phyloP scores from a whole-genome alignment of 1,139 yeast species.

The Magnusiomyces fungicola region DNA sequence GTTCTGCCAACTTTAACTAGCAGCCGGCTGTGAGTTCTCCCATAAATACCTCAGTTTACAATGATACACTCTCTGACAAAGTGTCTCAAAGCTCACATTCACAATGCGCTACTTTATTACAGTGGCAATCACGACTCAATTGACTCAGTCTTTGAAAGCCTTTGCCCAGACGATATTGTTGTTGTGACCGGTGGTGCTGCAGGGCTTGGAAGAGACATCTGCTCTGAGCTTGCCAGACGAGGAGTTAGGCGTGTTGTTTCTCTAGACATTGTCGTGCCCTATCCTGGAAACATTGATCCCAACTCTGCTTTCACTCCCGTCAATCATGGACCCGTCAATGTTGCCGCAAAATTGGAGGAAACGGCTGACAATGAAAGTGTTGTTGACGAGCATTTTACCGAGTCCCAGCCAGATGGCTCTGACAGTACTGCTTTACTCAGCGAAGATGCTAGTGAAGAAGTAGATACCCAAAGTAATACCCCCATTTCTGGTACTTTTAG shows the following conservation, averaged over 20 bases:
- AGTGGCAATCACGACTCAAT: too few relatives aligned
- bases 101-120: too few relatives aligned
- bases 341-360: not conserved
- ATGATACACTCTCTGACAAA: too few relatives aligned
- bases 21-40: too few relatives aligned
- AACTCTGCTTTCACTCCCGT: not conserved
- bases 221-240: conserved; percentile 3
- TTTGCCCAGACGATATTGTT: conserved; percentile 8
- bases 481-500: not conserved
- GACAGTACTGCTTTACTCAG: not conserved
- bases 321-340: not conserved
- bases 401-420: not conserved
- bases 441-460: not conserved
- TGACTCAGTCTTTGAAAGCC: not conserved
- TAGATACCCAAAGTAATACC: not conserved
- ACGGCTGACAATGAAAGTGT: not conserved
- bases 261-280: conserved; percentile 50
- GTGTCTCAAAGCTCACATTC: too few relatives aligned
- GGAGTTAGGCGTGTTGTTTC: conserved; percentile 43
- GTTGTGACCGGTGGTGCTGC: conserved; percentile 15
- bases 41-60: too few relatives aligned
- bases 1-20: too few relatives aligned
- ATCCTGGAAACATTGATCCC: conserved; percentile 17
- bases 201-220: conserved; percentile 12
- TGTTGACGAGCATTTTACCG: not conserved